A percentile compares a stretch with the other conserved stretches of the same genome.
These are phyloP conservation scores for Speleostelium caveatum DNA, from an alignment of 78 protist species.

Conservation along the genomic window DNA sequence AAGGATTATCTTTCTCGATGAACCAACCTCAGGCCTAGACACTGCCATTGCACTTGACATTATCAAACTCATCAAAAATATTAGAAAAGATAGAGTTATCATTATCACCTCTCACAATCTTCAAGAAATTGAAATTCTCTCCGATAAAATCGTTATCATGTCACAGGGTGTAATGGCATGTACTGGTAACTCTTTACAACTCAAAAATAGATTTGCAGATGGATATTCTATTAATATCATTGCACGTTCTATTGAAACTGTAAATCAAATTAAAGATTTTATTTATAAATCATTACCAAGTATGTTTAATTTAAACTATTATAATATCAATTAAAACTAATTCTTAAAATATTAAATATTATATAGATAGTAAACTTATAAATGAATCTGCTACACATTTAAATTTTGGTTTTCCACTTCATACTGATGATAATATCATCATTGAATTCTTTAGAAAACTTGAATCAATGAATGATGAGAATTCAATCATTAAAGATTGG, in stretches of 20 bases:
- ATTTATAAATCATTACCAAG: constrained; percentile 16
- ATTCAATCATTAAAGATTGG: constrained; percentile 22
- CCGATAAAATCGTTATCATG: constrained; percentile 96
- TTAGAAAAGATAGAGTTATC: constrained; percentile 50
- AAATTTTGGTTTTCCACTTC: constrained; percentile 42
- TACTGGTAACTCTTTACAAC: constrained; percentile 88
- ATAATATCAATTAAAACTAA: background rate
- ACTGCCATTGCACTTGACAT: constrained; percentile 68
- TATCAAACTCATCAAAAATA: constrained; percentile 66
- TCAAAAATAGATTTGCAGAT: constrained; percentile 90
- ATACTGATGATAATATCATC: constrained; percentile 10
- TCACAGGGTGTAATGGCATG: constrained; percentile 83
- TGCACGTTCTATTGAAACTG: constrained; percentile 9
- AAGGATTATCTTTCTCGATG: constrained; percentile 83
- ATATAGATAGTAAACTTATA: constrained; percentile 21
- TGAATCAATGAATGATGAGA: constrained; percentile 8
- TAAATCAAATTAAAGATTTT: background rate
- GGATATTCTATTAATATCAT: constrained; percentile 89
- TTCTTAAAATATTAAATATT: background rate
- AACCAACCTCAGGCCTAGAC: constrained; percentile 91
- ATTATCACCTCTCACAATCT: constrained; percentile 89
- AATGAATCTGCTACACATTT: constrained; percentile 24
- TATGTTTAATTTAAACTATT: background rate
- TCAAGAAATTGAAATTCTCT: constrained; percentile 90
- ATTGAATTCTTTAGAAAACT: constrained; percentile 14